A percentile compares a stretch with the other conserved stretches of the same genome.
phyloP scores from a whole-genome alignment of 2,329 filamentous ascomycete genomes.

The Xylariaceae sp. region DNA sequence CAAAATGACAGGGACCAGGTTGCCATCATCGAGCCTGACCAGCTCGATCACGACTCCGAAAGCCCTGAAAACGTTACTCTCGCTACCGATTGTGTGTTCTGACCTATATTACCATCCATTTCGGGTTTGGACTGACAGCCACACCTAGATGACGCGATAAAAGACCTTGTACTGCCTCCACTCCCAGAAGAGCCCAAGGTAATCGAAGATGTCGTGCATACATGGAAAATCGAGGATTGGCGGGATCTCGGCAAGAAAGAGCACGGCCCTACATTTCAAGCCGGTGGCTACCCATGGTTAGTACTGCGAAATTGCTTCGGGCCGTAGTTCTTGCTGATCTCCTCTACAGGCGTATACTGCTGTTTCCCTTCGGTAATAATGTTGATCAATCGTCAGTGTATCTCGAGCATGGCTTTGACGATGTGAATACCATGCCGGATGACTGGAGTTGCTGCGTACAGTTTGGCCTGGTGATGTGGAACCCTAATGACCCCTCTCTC shows the following conservation, averaged over 20 bases:
- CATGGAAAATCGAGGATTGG: constrained; percentile 88
- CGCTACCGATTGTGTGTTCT: constrained; percentile 49
- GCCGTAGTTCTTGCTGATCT: constrained; percentile 17
- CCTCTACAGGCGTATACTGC: constrained; percentile 70
- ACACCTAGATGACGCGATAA: constrained; percentile 71
- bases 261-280: constrained; percentile 82
- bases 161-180: constrained; percentile 68
- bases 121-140: constrained; percentile 24
- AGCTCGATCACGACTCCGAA: constrained; percentile 43
- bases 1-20: constrained; percentile 47
- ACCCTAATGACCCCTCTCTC: constrained; percentile 83
- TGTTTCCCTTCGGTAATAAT: constrained; percentile 94
- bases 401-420: constrained; percentile 86
- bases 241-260: constrained; percentile 68
- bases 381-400: constrained; percentile 93
- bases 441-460: constrained; percentile 97
- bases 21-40: constrained; percentile 51
- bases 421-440: constrained; percentile 66
- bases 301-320: constrained; percentile 27
- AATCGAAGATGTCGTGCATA: constrained; percentile 67
- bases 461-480: constrained; percentile 91
- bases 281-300: constrained; percentile 81
- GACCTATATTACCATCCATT: not conserved
- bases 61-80: constrained; percentile 43
- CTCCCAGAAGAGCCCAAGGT: constrained; percentile 71